These are phyloP conservation scores for Lophium mytilinum DNA, from an alignment of 495 filamentous ascomycete species.

Conservation along the genomic window DNA sequence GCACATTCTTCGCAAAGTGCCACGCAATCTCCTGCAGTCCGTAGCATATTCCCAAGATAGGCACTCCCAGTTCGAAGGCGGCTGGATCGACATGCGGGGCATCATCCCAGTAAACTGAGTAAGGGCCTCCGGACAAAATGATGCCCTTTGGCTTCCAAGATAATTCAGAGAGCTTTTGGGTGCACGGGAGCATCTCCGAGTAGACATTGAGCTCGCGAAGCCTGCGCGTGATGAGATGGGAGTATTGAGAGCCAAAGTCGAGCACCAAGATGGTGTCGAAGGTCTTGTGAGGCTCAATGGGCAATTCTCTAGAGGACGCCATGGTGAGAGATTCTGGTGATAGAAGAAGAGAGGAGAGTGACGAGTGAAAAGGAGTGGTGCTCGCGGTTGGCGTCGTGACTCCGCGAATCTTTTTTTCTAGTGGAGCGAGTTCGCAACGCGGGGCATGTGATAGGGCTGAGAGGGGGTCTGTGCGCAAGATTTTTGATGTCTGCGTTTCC, in stretches of 20 bases:
- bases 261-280: slow-evolving; percentile 61
- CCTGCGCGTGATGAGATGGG: slow-evolving; percentile 68
- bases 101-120: slow-evolving; percentile 62
- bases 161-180: slow-evolving; percentile 71
- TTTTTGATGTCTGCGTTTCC: neutral
- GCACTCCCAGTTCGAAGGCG: slow-evolving; percentile 69
- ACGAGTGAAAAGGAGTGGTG: neutral
- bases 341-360: neutral
- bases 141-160: slow-evolving; percentile 75
- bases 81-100: slow-evolving; percentile 72
- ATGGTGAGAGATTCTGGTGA: slow-evolving; percentile 9
- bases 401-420: neutral
- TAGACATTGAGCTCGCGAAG: slow-evolving; percentile 77
- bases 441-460: neutral
- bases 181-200: slow-evolving; percentile 90
- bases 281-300: slow-evolving; percentile 44
- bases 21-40: slow-evolving; percentile 78
- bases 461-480: neutral
- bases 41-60: slow-evolving; percentile 74
- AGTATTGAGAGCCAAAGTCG: slow-evolving; percentile 62
- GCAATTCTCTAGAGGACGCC: slow-evolving; percentile 31
- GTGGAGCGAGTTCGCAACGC: neutral
- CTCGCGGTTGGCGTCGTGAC: neutral
- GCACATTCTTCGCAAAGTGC: slow-evolving; percentile 61
- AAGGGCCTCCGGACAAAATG: slow-evolving; percentile 69